These are phyloP conservation scores for Globisporangium cylindrosporum DNA, from an alignment of 352 stramenopile species.

Conservation along the genomic window DNA sequence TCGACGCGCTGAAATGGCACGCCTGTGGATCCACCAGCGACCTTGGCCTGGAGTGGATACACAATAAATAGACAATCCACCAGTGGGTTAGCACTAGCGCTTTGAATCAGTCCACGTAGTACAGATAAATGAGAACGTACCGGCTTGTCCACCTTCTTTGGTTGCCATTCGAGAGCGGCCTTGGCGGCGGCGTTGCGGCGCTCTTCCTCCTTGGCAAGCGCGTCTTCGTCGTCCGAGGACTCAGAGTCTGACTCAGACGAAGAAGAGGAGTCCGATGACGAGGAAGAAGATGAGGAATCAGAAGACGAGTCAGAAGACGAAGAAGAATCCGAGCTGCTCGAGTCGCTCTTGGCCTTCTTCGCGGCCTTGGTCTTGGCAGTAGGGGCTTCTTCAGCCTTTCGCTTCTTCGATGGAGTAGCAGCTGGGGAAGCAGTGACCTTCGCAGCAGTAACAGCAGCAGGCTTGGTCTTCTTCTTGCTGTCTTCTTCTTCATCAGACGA, in stretches of 20 bases:
- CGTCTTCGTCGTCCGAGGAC: constrained; percentile 47
- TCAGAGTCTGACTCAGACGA: constrained; percentile 36
- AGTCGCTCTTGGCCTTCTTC: constrained; percentile 38
- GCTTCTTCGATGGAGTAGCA: constrained; percentile 38
- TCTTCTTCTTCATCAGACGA: constrained; percentile 41
- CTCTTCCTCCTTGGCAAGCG: constrained; percentile 72
- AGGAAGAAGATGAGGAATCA: constrained; percentile 45
- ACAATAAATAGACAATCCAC: constrained; percentile 4
- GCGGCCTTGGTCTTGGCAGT: constrained; percentile 20
- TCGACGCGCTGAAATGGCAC: constrained; percentile 98
- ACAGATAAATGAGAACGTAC: constrained; percentile 13
- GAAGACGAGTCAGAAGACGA: constrained; percentile 48
- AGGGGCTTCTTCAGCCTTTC: constrained; percentile 39
- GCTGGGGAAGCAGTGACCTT: constrained; percentile 16
- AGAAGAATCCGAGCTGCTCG: constrained; percentile 45
- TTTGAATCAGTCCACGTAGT: neutral
- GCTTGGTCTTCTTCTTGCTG: constrained; percentile 24
- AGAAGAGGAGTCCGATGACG: constrained; percentile 22
- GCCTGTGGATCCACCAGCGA: constrained; percentile 71
- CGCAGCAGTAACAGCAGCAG: constrained; percentile 23
- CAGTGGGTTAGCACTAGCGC: neutral
- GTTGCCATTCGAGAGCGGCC: constrained; percentile 89
- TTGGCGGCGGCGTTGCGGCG: constrained; percentile 76
- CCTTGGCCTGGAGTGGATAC: constrained; percentile 23
- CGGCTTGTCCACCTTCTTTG: constrained; percentile 82